Evolutionary conservation across 1,139 yeast genomes (phyloP), one percentile per base, ranked within the genome.

Genomic region (Diutina pseudorugosa): DNA sequence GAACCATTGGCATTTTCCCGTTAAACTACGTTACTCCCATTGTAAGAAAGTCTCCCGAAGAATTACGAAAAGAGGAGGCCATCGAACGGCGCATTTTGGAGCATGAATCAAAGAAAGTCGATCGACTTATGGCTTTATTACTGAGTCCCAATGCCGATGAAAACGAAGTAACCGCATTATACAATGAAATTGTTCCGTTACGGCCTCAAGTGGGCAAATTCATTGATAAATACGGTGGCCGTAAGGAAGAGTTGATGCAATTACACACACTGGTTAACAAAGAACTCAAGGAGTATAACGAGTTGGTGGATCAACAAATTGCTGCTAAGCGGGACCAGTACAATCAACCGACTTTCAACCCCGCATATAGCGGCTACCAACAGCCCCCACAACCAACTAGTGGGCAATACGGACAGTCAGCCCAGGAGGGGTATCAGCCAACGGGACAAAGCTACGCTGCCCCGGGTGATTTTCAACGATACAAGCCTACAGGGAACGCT

Each of bases 1-100:
- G 97, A 0, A 76, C 76, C 54, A 74, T 82, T 50, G 98, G 98
- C 30, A 85, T 93, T n/a, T 90, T 93, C 68, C 98, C 98, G 0
- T 75, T 88, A 54, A 93, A 93, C 65, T 93, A 93, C 63, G 98
- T 93, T 1, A 80, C 90, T 2, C 91, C 91, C 3, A 71, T 90
- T 11, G 79, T 82, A 1, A 85, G 82, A 52, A 84, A 85, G 47
- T 74, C 87, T 0, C 75, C 79, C 1, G 76, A 76, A 51, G 73
- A 73, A 52, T 55, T 72, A 9, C 61, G 60, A 1, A 59, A 59
- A 20, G 79, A 74, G 54, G 48, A 58, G 7, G 65, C 65, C 41
- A 52, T 59, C 11, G 79, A 74, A 56, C 59, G 61, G 30, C 57
- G 59, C 11, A 56, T 74, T 30, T 59, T 73, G 21, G 56, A 61